Conservation (phyloP, 257 asterid genomes). For the Nemophila menziesii region DNA sequence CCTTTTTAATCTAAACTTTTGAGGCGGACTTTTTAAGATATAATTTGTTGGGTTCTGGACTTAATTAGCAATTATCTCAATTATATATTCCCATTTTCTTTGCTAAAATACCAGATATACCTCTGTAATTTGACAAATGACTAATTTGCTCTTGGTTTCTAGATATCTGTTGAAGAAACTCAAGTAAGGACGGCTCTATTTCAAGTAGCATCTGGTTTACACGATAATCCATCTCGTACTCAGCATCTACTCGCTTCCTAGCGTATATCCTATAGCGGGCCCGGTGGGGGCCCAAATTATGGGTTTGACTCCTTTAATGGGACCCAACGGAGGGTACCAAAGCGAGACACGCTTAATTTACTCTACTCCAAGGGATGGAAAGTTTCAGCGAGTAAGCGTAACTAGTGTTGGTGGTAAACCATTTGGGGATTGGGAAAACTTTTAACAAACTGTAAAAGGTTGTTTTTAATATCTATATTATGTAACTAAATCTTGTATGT, state of each 20-base stretch:
- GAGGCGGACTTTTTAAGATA: too few species aligned
- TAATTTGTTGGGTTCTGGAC: too few species aligned
- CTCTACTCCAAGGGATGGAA: slow-evolving; percentile 63
- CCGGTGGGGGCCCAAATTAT: slow-evolving; percentile 41
- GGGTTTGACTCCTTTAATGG: slow-evolving; percentile 69
- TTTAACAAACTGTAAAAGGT: too few species aligned
- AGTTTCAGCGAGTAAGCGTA: too few species aligned
- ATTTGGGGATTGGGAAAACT: too few species aligned
- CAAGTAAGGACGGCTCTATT: slow-evolving; percentile 71
- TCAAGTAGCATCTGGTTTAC: slow-evolving; percentile 72
- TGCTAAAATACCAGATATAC: too few species aligned
- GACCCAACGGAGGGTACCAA: slow-evolving; percentile 76
- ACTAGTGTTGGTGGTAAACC: too few species aligned
- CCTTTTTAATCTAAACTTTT: too few species aligned
- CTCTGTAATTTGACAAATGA: too few species aligned
- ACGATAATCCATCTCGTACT: slow-evolving; percentile 83
- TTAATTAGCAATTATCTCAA: too few species aligned
- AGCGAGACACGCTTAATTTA: slow-evolving; percentile 61
- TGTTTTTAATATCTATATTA: too few species aligned
- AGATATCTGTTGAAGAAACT: slow-evolving; percentile 75
- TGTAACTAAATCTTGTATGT: too few species aligned
- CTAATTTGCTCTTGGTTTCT: slow-evolving; percentile 5
- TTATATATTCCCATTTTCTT: slow-evolving; percentile 1
- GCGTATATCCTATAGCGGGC: slow-evolving; percentile 40
- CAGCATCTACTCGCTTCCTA: slow-evolving; percentile 77